phyloP scores from a whole-genome alignment of 2,329 filamentous ascomycete genomes.

The Xylariales sp. region DNA sequence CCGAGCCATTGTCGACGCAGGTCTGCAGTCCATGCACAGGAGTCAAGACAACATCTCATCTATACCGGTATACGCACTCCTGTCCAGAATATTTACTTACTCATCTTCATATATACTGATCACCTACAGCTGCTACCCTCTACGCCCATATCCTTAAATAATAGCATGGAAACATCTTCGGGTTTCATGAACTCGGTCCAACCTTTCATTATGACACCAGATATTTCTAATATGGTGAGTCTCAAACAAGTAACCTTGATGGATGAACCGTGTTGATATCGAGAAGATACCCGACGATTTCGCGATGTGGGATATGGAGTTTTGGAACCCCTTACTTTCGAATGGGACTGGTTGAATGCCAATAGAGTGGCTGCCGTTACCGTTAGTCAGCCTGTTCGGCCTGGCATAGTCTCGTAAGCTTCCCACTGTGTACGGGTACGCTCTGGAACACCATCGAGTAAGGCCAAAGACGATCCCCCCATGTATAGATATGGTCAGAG shows the following conservation, averaged over 20 bases:
- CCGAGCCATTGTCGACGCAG: constrained; percentile 38
- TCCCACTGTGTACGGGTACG: too few relatives aligned
- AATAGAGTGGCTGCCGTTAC: background rate
- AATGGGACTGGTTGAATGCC: background rate
- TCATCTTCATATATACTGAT: too few relatives aligned
- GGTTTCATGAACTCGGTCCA: constrained; percentile 19
- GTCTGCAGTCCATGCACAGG: constrained; percentile 38
- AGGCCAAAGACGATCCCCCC: too few relatives aligned
- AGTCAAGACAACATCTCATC: constrained; percentile 33
- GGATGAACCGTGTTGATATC: background rate
- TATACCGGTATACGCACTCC: constrained; percentile 21
- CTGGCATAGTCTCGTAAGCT: too few relatives aligned
- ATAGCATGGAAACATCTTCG: constrained; percentile 15
- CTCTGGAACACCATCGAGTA: too few relatives aligned
- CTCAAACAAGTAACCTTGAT: background rate
- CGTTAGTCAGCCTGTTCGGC: too few relatives aligned
- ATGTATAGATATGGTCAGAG: too few relatives aligned
- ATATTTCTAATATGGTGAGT: constrained; percentile 21
- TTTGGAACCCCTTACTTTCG: constrained; percentile 23
- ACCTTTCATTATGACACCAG: constrained; percentile 19
- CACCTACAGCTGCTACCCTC: constrained; percentile 3
- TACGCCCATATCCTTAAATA: constrained; percentile 14
- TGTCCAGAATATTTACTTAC: background rate
- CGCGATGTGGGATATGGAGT: constrained; percentile 25
- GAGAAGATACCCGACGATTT: constrained; percentile 22